phyloP scores from a whole-genome alignment of 208 protist genomes.

The Balamuthia mandrillaris region DNA sequence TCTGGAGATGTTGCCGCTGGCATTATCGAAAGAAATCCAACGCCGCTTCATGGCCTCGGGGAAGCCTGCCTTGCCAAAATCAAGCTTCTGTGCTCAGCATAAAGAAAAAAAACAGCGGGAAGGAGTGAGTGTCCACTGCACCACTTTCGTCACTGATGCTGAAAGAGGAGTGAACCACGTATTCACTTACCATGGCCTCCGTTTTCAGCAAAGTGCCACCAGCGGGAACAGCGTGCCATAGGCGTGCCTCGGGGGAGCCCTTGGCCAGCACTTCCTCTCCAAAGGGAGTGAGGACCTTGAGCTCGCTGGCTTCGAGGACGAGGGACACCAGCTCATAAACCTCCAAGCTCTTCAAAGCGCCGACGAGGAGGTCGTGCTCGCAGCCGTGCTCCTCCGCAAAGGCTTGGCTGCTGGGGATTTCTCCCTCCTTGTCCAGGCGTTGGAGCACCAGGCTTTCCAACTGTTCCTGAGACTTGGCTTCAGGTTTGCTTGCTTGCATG shows the following conservation, averaged over 20 bases:
- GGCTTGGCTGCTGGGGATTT: conserved; percentile 19
- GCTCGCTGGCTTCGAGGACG: neutral
- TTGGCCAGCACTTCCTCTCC: conserved; percentile 75
- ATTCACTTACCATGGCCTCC: neutral
- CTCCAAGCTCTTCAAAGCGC: conserved; percentile 84
- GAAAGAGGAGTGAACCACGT: neutral
- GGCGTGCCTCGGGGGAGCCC: conserved; percentile 84
- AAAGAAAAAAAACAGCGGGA: neutral
- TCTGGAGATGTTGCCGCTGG: conserved; percentile 59
- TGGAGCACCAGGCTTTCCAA: too few species aligned
- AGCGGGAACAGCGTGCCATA: conserved; percentile 65
- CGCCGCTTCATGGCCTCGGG: conserved; percentile 88
- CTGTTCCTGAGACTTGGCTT: too few species aligned
- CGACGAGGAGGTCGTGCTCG: conserved; percentile 84
- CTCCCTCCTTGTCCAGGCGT: neutral
- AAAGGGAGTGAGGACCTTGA: conserved; percentile 73
- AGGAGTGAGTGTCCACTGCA: conserved; percentile 45
- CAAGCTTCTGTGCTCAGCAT: conserved; percentile 40
- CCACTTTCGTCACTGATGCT: neutral
- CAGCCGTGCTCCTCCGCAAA: conserved; percentile 45
- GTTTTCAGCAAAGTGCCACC: conserved; percentile 38
- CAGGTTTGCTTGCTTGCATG: too few species aligned
- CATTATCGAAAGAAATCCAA: conserved; percentile 84
- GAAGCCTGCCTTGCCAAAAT: conserved; percentile 66
- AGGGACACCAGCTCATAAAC: conserved; percentile 79